Percentiles rank a stretch among this genome's conserved stretches.
These are phyloP conservation scores for Phytophthora colocasiae DNA, from an alignment of 352 stramenopile species.

Conservation along the genomic window DNA sequence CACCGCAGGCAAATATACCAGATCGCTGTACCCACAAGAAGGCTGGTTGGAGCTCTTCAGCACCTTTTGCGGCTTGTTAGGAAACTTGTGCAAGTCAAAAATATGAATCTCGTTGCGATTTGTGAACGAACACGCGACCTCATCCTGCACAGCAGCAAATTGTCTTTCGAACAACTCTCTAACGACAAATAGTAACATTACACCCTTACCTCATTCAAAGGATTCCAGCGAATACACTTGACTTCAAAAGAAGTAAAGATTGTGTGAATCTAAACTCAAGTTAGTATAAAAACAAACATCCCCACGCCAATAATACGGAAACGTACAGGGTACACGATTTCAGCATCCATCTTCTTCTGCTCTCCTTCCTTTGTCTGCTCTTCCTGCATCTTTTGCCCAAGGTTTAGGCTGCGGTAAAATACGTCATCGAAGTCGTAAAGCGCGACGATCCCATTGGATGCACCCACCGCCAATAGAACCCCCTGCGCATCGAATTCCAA, in stretches of 20 bases:
- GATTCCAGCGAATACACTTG: constrained; percentile 81
- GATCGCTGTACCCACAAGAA: constrained; percentile 78
- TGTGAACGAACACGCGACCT: constrained; percentile 77
- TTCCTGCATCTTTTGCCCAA: constrained; percentile 33
- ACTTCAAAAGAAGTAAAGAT: constrained; percentile 77
- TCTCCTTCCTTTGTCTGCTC: constrained; percentile 3
- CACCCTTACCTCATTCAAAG: constrained; percentile 59
- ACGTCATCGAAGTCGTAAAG: constrained; percentile 87
- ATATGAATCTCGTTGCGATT: constrained; percentile 80
- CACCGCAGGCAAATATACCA: constrained; percentile 55
- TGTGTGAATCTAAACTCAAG: constrained; percentile 65
- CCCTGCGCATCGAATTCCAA: constrained; percentile 76
- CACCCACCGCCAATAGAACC: constrained; percentile 65
- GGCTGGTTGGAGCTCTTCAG: constrained; percentile 74
- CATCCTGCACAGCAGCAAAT: constrained; percentile 49
- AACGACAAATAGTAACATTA: neutral
- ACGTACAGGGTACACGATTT: constrained; percentile 50
- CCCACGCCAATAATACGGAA: neutral
- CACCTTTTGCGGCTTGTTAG: constrained; percentile 60
- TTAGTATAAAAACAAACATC: constrained; percentile 1
- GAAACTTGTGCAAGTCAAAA: constrained; percentile 82
- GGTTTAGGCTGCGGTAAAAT: constrained; percentile 66
- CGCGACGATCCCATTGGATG: constrained; percentile 73
- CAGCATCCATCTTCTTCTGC: constrained; percentile 1
- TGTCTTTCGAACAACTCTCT: no score